Percentiles rank a stretch among this genome's conserved stretches.
These are phyloP conservation scores for Coemansia sp. DNA, from an alignment of 192 early-diverging fungal species.

Conservation along the genomic window DNA sequence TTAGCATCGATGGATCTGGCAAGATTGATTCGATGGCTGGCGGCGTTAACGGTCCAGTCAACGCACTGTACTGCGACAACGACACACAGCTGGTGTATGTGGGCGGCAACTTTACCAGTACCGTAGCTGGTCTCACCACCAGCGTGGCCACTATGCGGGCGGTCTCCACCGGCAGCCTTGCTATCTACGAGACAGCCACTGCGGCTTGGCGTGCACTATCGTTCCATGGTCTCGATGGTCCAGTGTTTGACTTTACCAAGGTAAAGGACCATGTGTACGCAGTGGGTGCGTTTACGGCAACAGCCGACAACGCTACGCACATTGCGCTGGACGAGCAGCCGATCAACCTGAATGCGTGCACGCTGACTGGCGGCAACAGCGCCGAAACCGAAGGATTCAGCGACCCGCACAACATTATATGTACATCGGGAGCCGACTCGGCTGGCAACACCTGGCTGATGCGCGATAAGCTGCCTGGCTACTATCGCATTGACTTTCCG, in stretches of 20 bases:
- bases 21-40: slow-evolving; percentile 34
- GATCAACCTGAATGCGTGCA: slow-evolving; percentile 48
- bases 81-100: slow-evolving; percentile 43
- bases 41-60: slow-evolving; percentile 50
- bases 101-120: slow-evolving; percentile 55
- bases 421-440: slow-evolving; percentile 29
- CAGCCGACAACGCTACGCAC: slow-evolving; percentile 62
- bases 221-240: slow-evolving; percentile 69
- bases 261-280: slow-evolving; percentile 61
- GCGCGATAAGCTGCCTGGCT: slow-evolving; percentile 67
- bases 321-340: slow-evolving; percentile 55
- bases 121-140: slow-evolving; percentile 17
- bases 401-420: slow-evolving; percentile 57
- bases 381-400: slow-evolving; percentile 33
- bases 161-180: slow-evolving; percentile 30
- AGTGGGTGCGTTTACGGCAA: slow-evolving; percentile 67
- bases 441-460: slow-evolving; percentile 66
- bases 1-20: slow-evolving; percentile 25
- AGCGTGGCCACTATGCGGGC: slow-evolving; percentile 36
- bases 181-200: slow-evolving; percentile 27
- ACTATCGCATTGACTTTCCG: slow-evolving; percentile 62
- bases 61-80: slow-evolving; percentile 50
- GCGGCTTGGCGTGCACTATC: slow-evolving; percentile 60
- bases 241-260: slow-evolving; percentile 61
- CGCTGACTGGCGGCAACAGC: slow-evolving; percentile 58